Conservation (phyloP, 768 basidiomycete species). For the Phaeotremella skinneri region DNA sequence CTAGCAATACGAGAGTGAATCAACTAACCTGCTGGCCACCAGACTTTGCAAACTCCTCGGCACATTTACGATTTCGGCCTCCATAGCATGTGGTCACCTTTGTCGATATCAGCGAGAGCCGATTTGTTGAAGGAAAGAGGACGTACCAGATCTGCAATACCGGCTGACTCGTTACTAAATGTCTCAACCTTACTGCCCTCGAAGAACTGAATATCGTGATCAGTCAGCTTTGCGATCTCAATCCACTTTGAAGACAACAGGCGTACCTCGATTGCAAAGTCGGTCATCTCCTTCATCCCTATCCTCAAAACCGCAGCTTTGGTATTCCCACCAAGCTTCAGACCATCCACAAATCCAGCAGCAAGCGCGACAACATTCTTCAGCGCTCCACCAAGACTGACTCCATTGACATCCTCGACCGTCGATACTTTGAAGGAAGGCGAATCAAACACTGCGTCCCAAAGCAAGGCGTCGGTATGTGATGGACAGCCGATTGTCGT, state of each 20-base stretch:
- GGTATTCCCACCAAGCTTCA: constrained; percentile 54
- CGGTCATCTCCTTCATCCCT: constrained; percentile 56
- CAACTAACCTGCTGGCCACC: constrained; percentile 45
- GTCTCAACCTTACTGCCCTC: constrained; percentile 5
- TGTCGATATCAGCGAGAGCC: neutral
- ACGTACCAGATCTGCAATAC: constrained; percentile 54
- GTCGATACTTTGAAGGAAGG: constrained; percentile 53
- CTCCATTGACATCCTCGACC: constrained; percentile 55
- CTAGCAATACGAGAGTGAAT: too few species aligned
- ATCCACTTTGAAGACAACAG: constrained; percentile 40
- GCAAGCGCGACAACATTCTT: constrained; percentile 58
- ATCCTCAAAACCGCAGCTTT: constrained; percentile 57
- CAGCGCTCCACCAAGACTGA: constrained; percentile 55
- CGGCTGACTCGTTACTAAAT: constrained; percentile 45
- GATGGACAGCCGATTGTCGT: constrained; percentile 55
- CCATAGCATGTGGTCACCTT: constrained; percentile 52
- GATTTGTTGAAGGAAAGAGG: neutral
- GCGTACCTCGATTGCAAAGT: constrained; percentile 52
- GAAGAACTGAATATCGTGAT: neutral
- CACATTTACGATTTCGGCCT: constrained; percentile 51
- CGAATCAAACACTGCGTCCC: constrained; percentile 54
- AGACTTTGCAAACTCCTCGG: constrained; percentile 54
- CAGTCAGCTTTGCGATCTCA: neutral
- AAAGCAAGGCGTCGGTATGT: constrained; percentile 50
- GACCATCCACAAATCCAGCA: constrained; percentile 55